Base-by-base conservation (phyloP, 108 stramenopile genomes). In the Pseudonitzschia pungens region DNA sequence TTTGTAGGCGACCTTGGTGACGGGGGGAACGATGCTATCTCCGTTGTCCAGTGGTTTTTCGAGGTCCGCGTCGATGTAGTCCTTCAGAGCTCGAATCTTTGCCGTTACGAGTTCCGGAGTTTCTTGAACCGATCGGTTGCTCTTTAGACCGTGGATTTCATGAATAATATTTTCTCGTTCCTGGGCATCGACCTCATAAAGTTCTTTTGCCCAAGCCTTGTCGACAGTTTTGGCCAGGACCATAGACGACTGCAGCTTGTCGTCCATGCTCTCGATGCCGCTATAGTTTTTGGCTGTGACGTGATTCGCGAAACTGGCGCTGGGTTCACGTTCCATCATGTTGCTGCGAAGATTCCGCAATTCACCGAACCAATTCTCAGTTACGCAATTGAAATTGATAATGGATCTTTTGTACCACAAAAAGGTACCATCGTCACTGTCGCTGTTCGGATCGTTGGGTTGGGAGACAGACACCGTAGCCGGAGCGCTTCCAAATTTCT, bases 131-230 rank as follows among this genome's bases (percentile, higher is more conserved):
- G 15, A 40, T 33, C 60, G 60, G 8, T 9, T n/a, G 32, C 33
- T 40, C 29, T 33, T 33, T 0, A 62, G 6, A 2, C 60, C 60
- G 36, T 62, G 60, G 33, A 62, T 62, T 62, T 62, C 60, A 18
- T 62, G 6, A 0, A 41, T 62, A n/a, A 62, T 62, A 2, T 21
- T 21, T 40, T 62, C 60, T 21, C 36, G 36, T 62, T 42, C 40
- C 32, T 40, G 12, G n/a, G 32, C n/a, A 16, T 33, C 36, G 27
- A 40, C 11, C 8, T 62, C 60, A 20, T 62, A 62, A 4, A 62
- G 31, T 62, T 62, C 60, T 0, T 40, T 62, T 10, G 60, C 29
- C 60, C 60, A 62, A 16, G 20, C 32, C 29, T 62, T 62, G 29
- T 62, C 36, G 27, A 62, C 32, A 4, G n/a, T 15, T 2, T 40